Percentiles rank a stretch among this genome's conserved stretches.
These are phyloP conservation scores for Amphirosellinia nigrospora DNA, from an alignment of 495 filamentous ascomycete genomes.

Conservation along the genomic window DNA sequence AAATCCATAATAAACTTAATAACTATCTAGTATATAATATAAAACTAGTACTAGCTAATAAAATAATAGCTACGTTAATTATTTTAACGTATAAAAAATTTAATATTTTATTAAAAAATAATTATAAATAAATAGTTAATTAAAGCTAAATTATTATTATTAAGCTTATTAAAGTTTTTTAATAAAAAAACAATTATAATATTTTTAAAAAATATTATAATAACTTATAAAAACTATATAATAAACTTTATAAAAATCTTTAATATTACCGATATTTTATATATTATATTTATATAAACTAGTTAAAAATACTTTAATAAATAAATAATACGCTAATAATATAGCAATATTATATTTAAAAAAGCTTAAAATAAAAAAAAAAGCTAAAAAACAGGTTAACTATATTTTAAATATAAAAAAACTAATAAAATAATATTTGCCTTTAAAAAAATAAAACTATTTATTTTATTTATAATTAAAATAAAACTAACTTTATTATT, in stretches of 20 bases:
- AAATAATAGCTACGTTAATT: not conserved
- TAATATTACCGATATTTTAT: constrained; percentile 26
- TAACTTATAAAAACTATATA: not conserved
- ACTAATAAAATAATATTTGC: too few relatives aligned
- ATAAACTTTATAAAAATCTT: constrained; percentile 26
- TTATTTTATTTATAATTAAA: too few relatives aligned
- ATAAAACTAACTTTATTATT: too few relatives aligned
- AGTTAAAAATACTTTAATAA: not conserved
- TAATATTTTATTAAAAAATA: not conserved
- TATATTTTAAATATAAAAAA: too few relatives aligned
- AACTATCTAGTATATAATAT: not conserved
- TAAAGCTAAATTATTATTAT: not conserved
- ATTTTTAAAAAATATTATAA: too few relatives aligned
- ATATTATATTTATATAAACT: constrained; percentile 2
- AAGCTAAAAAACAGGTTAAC: too few relatives aligned
- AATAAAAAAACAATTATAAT: too few relatives aligned
- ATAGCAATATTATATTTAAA: not conserved
- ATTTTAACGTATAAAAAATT: not conserved
- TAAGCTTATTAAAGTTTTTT: too few relatives aligned
- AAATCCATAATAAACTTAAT: not conserved
- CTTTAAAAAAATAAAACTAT: too few relatives aligned
- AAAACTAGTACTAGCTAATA: not conserved
- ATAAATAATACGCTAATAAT: not conserved
- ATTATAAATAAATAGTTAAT: not conserved
- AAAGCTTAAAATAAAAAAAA: not conserved